These are phyloP conservation scores for Ceratobasidium sp. DNA, from an alignment of 1,284 basidiomycete genomes.

Conservation along the genomic window DNA sequence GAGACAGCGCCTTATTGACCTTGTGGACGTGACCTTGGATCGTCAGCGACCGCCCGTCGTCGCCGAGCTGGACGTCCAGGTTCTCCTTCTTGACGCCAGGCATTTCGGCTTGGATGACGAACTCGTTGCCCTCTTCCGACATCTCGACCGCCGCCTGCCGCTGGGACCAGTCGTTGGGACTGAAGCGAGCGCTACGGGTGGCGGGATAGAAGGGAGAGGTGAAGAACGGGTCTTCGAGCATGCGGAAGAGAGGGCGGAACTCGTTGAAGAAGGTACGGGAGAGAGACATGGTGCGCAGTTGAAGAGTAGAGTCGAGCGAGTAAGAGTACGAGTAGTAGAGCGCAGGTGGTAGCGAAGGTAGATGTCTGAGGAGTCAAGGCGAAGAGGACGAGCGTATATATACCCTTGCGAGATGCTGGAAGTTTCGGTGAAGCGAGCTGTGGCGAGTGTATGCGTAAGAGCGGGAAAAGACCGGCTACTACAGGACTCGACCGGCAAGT, in stretches of 20 bases:
- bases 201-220: conserved; percentile 51
- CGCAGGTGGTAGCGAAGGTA: background rate
- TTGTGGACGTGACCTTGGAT: conserved; percentile 68
- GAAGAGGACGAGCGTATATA: background rate
- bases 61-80: conserved; percentile 70
- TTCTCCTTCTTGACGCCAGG: conserved; percentile 82
- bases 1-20: conserved; percentile 42
- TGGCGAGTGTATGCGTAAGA: background rate
- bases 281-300: conserved; percentile 51
- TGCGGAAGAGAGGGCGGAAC: conserved; percentile 73
- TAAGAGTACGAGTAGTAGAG: conserved; percentile 50
- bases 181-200: conserved; percentile 6
- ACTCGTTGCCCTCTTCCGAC: conserved; percentile 68
- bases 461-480: conserved; percentile 9
- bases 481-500: conserved; percentile 4
- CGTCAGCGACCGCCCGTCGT: conserved; percentile 70
- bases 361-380: background rate
- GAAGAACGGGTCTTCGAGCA: conserved; percentile 68
- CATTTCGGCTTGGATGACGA: conserved; percentile 75
- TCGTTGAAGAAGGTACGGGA: conserved; percentile 72
- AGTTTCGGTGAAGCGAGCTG: background rate
- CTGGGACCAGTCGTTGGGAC: conserved; percentile 45
- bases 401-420: background rate
- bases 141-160: conserved; percentile 63
- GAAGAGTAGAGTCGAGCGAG: conserved; percentile 55